These are phyloP conservation scores for Umbelopsis sp. DNA, from an alignment of 192 early-diverging fungal genomes.

Conservation along the genomic window DNA sequence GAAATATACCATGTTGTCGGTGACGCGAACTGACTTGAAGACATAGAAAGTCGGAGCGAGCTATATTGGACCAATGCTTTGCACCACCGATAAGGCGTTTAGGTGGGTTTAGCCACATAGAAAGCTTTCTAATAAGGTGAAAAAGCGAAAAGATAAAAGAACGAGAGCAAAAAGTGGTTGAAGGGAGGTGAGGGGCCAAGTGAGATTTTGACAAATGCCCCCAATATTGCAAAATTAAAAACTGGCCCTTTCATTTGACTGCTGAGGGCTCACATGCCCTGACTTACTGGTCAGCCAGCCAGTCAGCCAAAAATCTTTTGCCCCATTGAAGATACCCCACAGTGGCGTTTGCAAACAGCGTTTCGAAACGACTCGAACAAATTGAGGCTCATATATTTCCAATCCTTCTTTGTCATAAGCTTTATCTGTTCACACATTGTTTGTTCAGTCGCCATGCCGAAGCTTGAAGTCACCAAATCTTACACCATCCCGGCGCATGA, in stretches of 20 bases:
- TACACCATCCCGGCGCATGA: slow-evolving; percentile 19
- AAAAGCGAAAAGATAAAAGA: not conserved
- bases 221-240: no score
- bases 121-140: not conserved
- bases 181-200: not conserved
- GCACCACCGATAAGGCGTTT: slow-evolving; percentile 8
- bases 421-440: not conserved
- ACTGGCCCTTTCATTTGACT: not conserved
- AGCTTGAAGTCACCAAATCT: slow-evolving; percentile 19
- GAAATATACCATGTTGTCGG: slow-evolving; percentile 1
- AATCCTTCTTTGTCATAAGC: not conserved
- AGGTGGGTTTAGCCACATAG: slow-evolving; percentile 17
- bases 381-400: not conserved
- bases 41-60: not conserved
- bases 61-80: slow-evolving; percentile 9
- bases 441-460: slow-evolving; percentile 9
- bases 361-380: not conserved
- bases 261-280: not conserved
- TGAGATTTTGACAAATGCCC: slow-evolving; percentile 3
- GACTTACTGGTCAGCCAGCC: not conserved
- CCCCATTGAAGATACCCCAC: no score
- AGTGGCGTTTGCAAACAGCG: not conserved
- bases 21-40: not conserved
- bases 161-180: not conserved
- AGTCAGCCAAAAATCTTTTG: not conserved